Evolutionary conservation across 2,329 filamentous ascomycete species (phyloP), one percentile per base, ranked within the genome.

Genomic region (Trichoderma arundinaceum): DNA sequence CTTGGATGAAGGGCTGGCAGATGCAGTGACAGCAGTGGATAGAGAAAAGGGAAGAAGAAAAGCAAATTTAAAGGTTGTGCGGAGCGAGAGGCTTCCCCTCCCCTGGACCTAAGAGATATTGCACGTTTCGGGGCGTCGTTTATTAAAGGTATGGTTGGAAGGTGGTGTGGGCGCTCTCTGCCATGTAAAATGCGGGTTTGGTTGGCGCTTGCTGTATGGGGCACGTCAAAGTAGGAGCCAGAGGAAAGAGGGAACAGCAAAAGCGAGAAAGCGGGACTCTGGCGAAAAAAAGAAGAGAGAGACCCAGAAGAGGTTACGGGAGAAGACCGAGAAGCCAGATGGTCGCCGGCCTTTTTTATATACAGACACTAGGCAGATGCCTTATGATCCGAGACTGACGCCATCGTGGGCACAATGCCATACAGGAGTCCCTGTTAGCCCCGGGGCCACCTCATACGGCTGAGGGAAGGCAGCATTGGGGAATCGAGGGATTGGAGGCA

Each of bases 301-400:
- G 41, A 43, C 9, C 12, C 33, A 43, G 46, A 41, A 12, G 22
- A n/a, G 15, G 52, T 17, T 46, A 48, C 46, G 63, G 54, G 56
- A 52, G 46, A 22, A 65, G 49, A 22, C 59, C n/a, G 59, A 53
- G 59, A 46, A 38, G 35, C 39, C 43, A 22, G 59, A 44, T 38
- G 19, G 8, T 17, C 17, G 6, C 28, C 48, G 39, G 22, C 49
- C 7, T 60, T 28, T 22, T 60, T 56, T 64, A 56, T 64, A 64
- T 22, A 64, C 41, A 33, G 59, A 49, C 59, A 54, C 59, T 44
- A 43, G 56, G 43, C 19, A 53, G 38, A 3, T 17, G 22, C 28
- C 28, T 57, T 15, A 64, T 64, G 61, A 64, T 57, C 44, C 52
- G 52, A 57, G 61, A 64, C 51, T 64, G 61, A 64, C 61, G 61